A percentile compares a stretch with the other conserved stretches of the same genome.
Conservation (phyloP, 352 stramenopile genomes). For the Globisporangium emineosum region DNA sequence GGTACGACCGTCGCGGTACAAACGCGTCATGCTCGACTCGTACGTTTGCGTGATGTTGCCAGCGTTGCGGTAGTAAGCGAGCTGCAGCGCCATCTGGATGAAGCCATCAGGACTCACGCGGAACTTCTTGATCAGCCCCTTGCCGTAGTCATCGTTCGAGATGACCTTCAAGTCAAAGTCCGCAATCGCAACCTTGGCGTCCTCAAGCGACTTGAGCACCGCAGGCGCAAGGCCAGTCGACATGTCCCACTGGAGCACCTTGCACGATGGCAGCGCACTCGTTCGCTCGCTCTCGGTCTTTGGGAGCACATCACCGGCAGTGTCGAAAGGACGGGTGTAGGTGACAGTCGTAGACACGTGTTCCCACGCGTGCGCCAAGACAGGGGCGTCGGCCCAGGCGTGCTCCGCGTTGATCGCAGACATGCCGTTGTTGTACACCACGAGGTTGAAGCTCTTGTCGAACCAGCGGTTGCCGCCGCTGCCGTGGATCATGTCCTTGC, state of each 20-base stretch:
- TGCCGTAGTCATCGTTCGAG: constrained; percentile 87
- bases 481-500: constrained; percentile 80
- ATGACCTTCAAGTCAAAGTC: constrained; percentile 91
- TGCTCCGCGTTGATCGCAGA: constrained; percentile 94
- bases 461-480: constrained; percentile 95
- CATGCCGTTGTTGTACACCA: constrained; percentile 94
- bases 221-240: constrained; percentile 44
- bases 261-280: constrained; percentile 46
- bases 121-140: constrained; percentile 88
- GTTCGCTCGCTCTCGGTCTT: constrained; percentile 43
- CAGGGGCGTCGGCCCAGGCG: constrained; percentile 88
- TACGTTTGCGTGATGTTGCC: constrained; percentile 95
- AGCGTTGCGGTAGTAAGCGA: constrained; percentile 92
- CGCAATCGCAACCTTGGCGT: constrained; percentile 60
- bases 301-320: constrained; percentile 40
- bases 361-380: constrained; percentile 85
- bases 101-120: constrained; percentile 94
- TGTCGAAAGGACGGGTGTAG: constrained; percentile 54
- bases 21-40: constrained; percentile 95
- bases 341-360: constrained; percentile 65
- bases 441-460: constrained; percentile 96
- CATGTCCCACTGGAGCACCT: constrained; percentile 63
- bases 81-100: constrained; percentile 96
- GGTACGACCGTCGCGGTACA: constrained; percentile 95
- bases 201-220: constrained; percentile 48